phyloP scores from a whole-genome alignment of 805 yeast genomes.

The Wickerhamomyces kurtzmanii region DNA sequence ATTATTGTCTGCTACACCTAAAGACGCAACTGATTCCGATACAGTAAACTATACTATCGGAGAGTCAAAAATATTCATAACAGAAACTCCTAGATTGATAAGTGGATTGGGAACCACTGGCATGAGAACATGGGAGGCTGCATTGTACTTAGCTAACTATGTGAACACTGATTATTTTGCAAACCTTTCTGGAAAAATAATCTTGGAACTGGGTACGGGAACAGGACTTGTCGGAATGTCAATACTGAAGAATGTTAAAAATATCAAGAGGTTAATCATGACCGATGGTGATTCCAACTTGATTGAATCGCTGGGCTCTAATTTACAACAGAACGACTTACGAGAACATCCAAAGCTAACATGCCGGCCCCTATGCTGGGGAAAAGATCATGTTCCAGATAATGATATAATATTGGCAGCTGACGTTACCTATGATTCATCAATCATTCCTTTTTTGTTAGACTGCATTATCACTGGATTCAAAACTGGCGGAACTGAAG shows the following conservation, averaged over 20 bases:
- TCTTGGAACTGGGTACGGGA: slow-evolving; percentile 82
- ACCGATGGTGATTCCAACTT: slow-evolving; percentile 64
- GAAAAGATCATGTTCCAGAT: slow-evolving; percentile 30
- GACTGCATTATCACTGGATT: slow-evolving; percentile 26
- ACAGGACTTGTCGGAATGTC: slow-evolving; percentile 69
- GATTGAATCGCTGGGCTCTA: slow-evolving; percentile 33
- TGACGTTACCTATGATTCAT: slow-evolving; percentile 78
- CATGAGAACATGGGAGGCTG: slow-evolving; percentile 89
- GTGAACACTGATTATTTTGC: slow-evolving; percentile 6
- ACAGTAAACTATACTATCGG: slow-evolving; percentile 20
- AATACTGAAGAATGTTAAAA: slow-evolving; percentile 4
- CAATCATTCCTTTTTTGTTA: slow-evolving; percentile 46
- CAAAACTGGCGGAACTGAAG: slow-evolving; percentile 6
- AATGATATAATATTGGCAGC: slow-evolving; percentile 62
- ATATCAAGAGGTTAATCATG: slow-evolving; percentile 24
- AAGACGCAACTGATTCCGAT: slow-evolving; percentile 18
- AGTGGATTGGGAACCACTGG: slow-evolving; percentile 85
- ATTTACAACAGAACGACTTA: slow-evolving; percentile 32
- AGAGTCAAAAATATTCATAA: slow-evolving; percentile 21
- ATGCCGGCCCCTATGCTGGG: slow-evolving; percentile 52
- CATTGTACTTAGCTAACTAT: slow-evolving; percentile 52
- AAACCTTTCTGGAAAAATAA: slow-evolving; percentile 13
- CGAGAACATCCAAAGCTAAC: slow-evolving; percentile 7
- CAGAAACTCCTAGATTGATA: slow-evolving; percentile 54
- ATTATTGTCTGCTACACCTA: slow-evolving; percentile 15